Percentiles rank a stretch among this genome's conserved stretches.
Conservation (phyloP, 768 basidiomycete species). For the Lactarius akahatsu region DNA sequence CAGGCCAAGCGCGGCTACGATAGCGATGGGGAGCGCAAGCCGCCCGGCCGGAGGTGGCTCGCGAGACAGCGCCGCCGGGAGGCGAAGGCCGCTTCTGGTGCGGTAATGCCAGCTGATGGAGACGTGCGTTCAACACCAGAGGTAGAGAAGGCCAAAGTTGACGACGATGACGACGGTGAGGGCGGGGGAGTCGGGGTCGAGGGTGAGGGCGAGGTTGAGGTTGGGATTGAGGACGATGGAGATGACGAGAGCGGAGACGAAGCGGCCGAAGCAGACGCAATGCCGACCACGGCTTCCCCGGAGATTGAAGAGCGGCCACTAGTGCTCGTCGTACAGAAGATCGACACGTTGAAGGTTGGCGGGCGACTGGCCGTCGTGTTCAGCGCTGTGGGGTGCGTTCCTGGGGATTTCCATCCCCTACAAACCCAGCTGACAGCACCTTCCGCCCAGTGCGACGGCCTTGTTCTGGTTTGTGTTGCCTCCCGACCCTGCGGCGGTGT, state of each 20-base stretch:
- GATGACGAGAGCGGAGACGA: slow-evolving; percentile 37
- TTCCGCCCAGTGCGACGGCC: slow-evolving; percentile 57
- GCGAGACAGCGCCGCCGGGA: slow-evolving; percentile 28
- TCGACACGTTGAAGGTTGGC: slow-evolving; percentile 37
- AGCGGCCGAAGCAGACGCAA: not conserved
- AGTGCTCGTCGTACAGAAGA: slow-evolving; percentile 30
- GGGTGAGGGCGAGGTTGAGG: slow-evolving; percentile 22
- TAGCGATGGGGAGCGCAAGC: slow-evolving; percentile 28
- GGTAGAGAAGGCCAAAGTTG: not conserved
- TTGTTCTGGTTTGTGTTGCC: slow-evolving; percentile 52
- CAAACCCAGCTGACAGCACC: slow-evolving; percentile 5
- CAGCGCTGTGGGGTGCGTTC: slow-evolving; percentile 67
- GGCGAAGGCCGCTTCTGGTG: slow-evolving; percentile 21
- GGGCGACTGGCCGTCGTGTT: slow-evolving; percentile 52
- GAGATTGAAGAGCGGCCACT: slow-evolving; percentile 12
- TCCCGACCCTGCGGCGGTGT: not conserved
- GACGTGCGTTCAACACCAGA: not conserved
- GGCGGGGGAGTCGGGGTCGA: slow-evolving; percentile 19
- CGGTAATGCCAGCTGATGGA: not conserved
- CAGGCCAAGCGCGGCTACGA: slow-evolving; percentile 34
- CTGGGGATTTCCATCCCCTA: not conserved
- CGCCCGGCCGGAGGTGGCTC: slow-evolving; percentile 26
- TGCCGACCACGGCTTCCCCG: not conserved
- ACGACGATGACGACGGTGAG: not conserved
- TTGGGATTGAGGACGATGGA: slow-evolving; percentile 33